These are phyloP conservation scores for Capronia coronata DNA, from an alignment of 2,329 filamentous ascomycete genomes.

Conservation along the genomic window DNA sequence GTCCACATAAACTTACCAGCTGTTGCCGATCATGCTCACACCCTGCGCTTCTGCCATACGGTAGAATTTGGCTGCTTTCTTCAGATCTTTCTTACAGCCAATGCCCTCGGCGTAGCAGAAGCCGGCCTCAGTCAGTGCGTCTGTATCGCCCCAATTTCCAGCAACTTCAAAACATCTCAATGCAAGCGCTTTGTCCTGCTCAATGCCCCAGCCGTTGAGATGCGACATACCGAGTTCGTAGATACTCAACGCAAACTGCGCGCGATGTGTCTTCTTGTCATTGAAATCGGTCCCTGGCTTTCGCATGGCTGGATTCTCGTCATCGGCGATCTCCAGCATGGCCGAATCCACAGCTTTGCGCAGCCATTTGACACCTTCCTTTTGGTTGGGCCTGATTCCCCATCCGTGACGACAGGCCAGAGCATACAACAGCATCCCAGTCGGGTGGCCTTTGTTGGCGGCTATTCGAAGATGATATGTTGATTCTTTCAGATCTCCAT, in stretches of 20 bases:
- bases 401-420: slow-evolving; percentile 93
- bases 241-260: slow-evolving; percentile 89
- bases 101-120: slow-evolving; percentile 94
- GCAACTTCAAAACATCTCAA: slow-evolving; percentile 95
- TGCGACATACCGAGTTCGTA: slow-evolving; percentile 96
- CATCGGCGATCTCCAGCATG: slow-evolving; percentile 73
- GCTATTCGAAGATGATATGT: slow-evolving; percentile 93
- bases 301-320: slow-evolving; percentile 54
- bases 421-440: slow-evolving; percentile 92
- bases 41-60: slow-evolving; percentile 85
- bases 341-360: slow-evolving; percentile 82
- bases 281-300: slow-evolving; percentile 55
- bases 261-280: slow-evolving; percentile 75
- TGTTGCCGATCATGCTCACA: slow-evolving; percentile 96
- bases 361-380: slow-evolving; percentile 86
- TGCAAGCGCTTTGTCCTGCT: slow-evolving; percentile 82
- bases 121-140: slow-evolving; percentile 87
- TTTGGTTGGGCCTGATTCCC: slow-evolving; percentile 90
- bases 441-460: slow-evolving; percentile 76
- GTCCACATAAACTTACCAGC: slow-evolving; percentile 61
- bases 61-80: slow-evolving; percentile 87
- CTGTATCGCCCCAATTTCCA: slow-evolving; percentile 88
- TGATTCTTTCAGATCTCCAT: slow-evolving; percentile 80
- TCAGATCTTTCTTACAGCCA: slow-evolving; percentile 92
- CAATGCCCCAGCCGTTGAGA: slow-evolving; percentile 96